Conservation (phyloP, 106 monocot genomes). For the Dendrobium nobile region DNA sequence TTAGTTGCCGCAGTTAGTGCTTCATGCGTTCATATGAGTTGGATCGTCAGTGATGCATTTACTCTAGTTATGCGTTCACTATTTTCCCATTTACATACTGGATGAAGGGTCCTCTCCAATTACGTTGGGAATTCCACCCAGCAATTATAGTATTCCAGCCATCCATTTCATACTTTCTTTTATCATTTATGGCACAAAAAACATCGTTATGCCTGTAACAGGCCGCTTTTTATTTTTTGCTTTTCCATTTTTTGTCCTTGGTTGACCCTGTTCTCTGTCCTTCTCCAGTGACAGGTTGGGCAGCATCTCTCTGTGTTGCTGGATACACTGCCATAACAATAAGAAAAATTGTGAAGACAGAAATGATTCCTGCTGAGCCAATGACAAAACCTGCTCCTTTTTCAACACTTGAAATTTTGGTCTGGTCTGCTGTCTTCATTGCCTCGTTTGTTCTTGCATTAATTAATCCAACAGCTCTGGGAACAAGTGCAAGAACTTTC, state of each 20-base stretch:
- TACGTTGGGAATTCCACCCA: too few species aligned
- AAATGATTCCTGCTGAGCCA: conserved; percentile 83
- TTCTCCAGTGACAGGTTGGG: conserved; percentile 79
- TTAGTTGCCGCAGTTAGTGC: too few species aligned
- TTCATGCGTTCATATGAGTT: too few species aligned
- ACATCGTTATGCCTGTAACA: not conserved
- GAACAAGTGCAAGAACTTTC: conserved; percentile 79
- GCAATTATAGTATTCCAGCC: too few species aligned
- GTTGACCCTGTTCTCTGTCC: not conserved
- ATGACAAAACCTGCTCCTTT: conserved; percentile 87
- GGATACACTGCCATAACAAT: conserved; percentile 82
- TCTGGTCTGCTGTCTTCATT: conserved; percentile 64
- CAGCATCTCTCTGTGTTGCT: conserved; percentile 85
- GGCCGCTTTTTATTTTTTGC: not conserved
- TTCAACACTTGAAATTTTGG: conserved; percentile 42
- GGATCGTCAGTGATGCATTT: too few species aligned
- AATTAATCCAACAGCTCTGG: conserved; percentile 56
- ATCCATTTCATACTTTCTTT: too few species aligned
- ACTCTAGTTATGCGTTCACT: too few species aligned
- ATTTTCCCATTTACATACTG: too few species aligned
- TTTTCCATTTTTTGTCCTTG: not conserved
- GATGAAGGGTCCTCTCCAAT: too few species aligned
- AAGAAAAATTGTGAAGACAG: conserved; percentile 77
- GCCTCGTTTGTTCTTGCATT: conserved; percentile 55
- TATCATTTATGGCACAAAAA: too few species aligned